Base-by-base conservation (phyloP, 805 yeast species). In the Saturnispora diversa region DNA sequence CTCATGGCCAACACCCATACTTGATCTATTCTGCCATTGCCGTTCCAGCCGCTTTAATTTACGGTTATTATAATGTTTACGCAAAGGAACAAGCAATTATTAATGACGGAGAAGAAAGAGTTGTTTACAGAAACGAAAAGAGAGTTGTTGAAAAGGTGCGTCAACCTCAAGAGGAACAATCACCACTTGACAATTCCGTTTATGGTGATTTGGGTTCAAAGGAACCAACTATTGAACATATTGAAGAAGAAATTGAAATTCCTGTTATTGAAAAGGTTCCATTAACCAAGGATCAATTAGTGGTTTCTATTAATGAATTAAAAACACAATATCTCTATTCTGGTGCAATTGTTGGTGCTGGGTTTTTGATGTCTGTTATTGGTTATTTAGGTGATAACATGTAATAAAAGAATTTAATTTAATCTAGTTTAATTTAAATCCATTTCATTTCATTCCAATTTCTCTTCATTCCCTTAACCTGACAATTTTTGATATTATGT, bases 1-100 rank as follows among this genome's bases (percentile, higher is more conserved):
- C 58, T 5, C 54, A 63, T 27, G 77, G 70, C 42, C 74, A 74
- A 57, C 94, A 83, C 59, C 92, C 92, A 16, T 83, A 82, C 55
- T 68, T 83, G 53, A 53, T 83, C 11, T 83, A 83, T 55, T 66
- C 81, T 35, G 68, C 80, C n/a, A 37, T 73, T 6, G 73, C 75
- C n/a, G 68, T 69, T 24, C 74, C 77, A 8, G 32, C 65, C 27
- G 64, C 75, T 8, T 44, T 62, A n/a, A 54, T 52, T 3, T 52
- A 47, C 31, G 56, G 62, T 41, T 48, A 51, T 28, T 56, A 47
- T 39, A 49, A 44, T 22, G 53, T 50, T 21, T 54, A 51, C 36
- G 49, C 51, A 20, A 26, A 42, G 29, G 68, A 64, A 46, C 43
- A 50, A 32, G 50, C 50, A 19, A 42, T 62, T 22, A 43, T 62